Evolutionary conservation across 2,329 filamentous ascomycete species (phyloP).

Genomic region (Cadophora sp.): DNA sequence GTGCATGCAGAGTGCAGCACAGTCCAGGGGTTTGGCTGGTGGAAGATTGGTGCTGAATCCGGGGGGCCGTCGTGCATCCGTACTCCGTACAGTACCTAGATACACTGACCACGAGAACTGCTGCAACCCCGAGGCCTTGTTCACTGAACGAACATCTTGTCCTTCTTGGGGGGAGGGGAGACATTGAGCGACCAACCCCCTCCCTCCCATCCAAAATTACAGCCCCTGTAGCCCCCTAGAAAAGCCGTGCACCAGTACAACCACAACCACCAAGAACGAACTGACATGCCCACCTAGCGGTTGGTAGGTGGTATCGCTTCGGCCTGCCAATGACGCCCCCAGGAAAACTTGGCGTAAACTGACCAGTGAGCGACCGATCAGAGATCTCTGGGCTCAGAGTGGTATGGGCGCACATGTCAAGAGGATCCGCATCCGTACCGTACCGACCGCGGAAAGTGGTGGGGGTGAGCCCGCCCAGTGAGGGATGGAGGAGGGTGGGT

Average conservation of each 20-base stretch:
- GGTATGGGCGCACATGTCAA: conserved; percentile 7
- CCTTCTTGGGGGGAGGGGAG: too few species aligned
- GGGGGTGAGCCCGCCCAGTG: too few species aligned
- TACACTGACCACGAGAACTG: too few species aligned
- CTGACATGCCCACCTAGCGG: neutral
- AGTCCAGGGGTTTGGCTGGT: neutral
- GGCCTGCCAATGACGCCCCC: neutral
- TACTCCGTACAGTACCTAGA: too few species aligned
- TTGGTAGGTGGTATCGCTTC: conserved; percentile 12
- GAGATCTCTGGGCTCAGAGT: neutral
- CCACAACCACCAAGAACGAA: too few species aligned
- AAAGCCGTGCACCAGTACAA: neutral
- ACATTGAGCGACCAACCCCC: neutral
- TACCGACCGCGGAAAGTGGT: neutral
- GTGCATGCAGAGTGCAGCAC: neutral
- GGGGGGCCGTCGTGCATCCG: too few species aligned
- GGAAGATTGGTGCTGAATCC: neutral
- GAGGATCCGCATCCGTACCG: neutral
- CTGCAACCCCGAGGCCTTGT: neutral
- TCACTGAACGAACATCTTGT: neutral
- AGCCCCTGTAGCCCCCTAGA: neutral
- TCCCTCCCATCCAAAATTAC: too few species aligned
- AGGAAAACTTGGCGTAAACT: neutral
- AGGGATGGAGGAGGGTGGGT: too few species aligned
- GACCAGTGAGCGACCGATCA: neutral